phyloP scores from a whole-genome alignment of 768 basidiomycete species.

The Tricholoma flavovirens region DNA sequence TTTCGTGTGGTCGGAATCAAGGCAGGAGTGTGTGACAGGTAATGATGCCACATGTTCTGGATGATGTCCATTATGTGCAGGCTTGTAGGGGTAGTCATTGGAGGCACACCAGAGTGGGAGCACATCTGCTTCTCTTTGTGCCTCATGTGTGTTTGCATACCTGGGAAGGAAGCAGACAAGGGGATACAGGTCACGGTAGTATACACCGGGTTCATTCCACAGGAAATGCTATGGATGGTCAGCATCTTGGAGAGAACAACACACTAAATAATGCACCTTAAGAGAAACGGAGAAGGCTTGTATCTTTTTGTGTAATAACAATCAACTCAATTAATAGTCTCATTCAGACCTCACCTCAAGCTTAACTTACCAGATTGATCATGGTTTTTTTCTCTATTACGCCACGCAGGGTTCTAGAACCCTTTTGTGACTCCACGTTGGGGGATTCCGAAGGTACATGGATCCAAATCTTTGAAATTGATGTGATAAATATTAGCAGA shows the following conservation, averaged over 20 bases:
- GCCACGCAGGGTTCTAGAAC: constrained; percentile 34
- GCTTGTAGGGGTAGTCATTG: constrained; percentile 20
- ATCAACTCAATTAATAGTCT: neutral
- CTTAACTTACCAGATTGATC: constrained; percentile 51
- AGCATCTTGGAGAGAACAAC: neutral
- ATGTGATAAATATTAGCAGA: neutral
- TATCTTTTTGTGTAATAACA: constrained; percentile 30
- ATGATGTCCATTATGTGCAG: constrained; percentile 8
- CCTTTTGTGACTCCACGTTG: constrained; percentile 23
- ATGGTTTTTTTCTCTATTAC: constrained; percentile 72
- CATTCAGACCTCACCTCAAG: neutral
- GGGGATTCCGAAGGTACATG: constrained; percentile 44
- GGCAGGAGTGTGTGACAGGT: constrained; percentile 9
- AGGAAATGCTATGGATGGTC: constrained; percentile 45
- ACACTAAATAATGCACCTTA: constrained; percentile 35
- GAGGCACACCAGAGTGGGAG: constrained; percentile 55
- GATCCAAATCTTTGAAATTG: constrained; percentile 42
- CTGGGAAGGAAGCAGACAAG: constrained; percentile 64
- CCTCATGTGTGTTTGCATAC: constrained; percentile 31
- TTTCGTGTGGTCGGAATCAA: constrained; percentile 14
- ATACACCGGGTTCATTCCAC: constrained; percentile 63
- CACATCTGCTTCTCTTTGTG: constrained; percentile 33
- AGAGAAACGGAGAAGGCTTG: constrained; percentile 65
- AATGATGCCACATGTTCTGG: constrained; percentile 14
- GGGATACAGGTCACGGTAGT: constrained; percentile 69